Evolutionary conservation across 2,329 filamentous ascomycete species (phyloP), one percentile per base, ranked within the genome.

Genomic region (Magnaporthales sp.): DNA sequence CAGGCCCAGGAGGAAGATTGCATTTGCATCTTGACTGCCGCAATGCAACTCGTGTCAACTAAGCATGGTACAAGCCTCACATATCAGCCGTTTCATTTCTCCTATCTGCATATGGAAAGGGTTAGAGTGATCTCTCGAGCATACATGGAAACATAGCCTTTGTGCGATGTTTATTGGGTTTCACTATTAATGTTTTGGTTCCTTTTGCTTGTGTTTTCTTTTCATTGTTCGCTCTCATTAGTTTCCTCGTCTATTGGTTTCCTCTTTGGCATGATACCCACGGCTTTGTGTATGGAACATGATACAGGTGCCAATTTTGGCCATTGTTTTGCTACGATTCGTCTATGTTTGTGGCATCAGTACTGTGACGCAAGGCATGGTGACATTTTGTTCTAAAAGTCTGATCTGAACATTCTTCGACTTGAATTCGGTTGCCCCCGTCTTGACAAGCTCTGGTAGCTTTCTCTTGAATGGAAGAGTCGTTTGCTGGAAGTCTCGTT

Each of bases 191-290:
- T 66, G 22, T 10, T 68, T 65, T 67, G 62, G 67, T 29, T 38
- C 65, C 29, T 51, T 67, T 67, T 5, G 9, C n/a, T 51, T 64
- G 32, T 30, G 29, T 65, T 32, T 38, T 13, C 63, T 22, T 15
- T 24, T 22, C 22, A 11, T 46, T 4, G 63, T 15, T 63, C 10
- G 38, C 62, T n/a, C 61, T 54, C 62, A 56, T 38, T 7, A 66
- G 65, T 66, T 13, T 54, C 26, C 32, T 60, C 13, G 10, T 58
- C 65, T 63, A 38, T 66, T 26, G 6, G 67, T 66, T 66, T 62
- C 66, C 38, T 54, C 65, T 54, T 51, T 67, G 66, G 63, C 67
- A 70, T 71, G 72, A 73, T 73, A 73, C 72, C 72, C 72, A 67
- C 61, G 66, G 62, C 66, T 27, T n/a, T 68, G 66, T 66, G 24